Evolutionary conservation across 192 early-diverging fungal genomes (phyloP).

Genomic region (Coemansia javaensis): DNA sequence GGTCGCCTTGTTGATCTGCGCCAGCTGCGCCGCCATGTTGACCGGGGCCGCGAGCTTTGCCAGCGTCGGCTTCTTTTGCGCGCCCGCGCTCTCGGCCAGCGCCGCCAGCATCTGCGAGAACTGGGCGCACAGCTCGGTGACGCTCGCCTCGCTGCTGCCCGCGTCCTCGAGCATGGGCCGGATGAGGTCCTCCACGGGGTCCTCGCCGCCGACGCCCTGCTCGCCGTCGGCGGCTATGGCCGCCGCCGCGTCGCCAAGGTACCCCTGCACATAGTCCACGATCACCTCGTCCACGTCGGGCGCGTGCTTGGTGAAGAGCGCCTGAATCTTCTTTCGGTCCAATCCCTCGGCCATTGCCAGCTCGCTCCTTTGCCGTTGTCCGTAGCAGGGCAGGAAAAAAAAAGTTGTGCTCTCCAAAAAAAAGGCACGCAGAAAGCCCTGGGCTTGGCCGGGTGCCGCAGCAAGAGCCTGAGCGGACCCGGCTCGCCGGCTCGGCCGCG

Average conservation of each 20-base stretch:
- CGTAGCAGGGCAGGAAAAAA: too few relatives aligned
- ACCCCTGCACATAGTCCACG: conserved; percentile 74
- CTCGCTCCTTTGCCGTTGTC: too few relatives aligned
- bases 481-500: too few relatives aligned
- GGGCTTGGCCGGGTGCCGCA: too few relatives aligned
- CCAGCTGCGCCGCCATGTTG: conserved; percentile 66
- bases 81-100: conserved; percentile 27
- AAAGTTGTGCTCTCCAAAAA: too few relatives aligned
- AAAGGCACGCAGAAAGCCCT: too few relatives aligned
- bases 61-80: conserved; percentile 40
- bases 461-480: too few relatives aligned
- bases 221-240: conserved; percentile 25
- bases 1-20: conserved; percentile 60
- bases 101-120: conserved; percentile 60
- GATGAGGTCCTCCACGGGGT: conserved; percentile 60
- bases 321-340: conserved; percentile 42
- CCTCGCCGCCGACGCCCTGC: conserved; percentile 19
- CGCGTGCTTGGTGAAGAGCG: conserved; percentile 52
- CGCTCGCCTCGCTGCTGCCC: conserved; percentile 55
- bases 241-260: conserved; percentile 55
- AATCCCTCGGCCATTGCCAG: conserved; percentile 28
- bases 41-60: conserved; percentile 54
- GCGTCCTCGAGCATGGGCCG: conserved; percentile 64
- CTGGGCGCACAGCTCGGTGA: conserved; percentile 65
- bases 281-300: conserved; percentile 71